phyloP scores from a whole-genome alignment of 2,329 filamentous ascomycete genomes.

The Samsoniella hepiali region DNA sequence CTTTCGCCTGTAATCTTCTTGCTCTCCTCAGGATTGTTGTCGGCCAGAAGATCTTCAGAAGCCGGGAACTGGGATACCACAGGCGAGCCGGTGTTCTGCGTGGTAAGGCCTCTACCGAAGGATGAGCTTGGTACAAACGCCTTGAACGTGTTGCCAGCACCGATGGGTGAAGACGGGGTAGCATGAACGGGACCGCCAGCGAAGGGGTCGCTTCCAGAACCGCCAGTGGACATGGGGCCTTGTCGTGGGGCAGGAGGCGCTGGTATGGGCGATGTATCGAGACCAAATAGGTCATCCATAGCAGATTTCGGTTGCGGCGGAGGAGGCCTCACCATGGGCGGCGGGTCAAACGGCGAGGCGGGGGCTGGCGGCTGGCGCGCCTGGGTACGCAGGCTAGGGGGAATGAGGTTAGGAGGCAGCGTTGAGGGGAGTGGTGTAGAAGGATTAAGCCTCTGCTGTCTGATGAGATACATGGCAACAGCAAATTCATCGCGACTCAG shows the following conservation, averaged over 20 bases:
- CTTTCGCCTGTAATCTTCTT: conserved; percentile 87
- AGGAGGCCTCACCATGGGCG: conserved; percentile 36
- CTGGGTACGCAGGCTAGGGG: conserved; percentile 76
- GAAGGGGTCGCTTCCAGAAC: conserved; percentile 67
- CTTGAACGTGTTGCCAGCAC: conserved; percentile 63
- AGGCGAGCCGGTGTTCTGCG: conserved; percentile 70
- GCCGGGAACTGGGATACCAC: conserved; percentile 44
- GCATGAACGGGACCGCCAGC: conserved; percentile 51
- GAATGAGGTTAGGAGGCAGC: conserved; percentile 78
- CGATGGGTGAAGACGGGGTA: conserved; percentile 49
- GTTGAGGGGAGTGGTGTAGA: conserved; percentile 63
- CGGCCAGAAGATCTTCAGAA: conserved; percentile 84
- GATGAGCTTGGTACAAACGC: conserved; percentile 90
- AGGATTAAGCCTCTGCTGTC: conserved; percentile 76
- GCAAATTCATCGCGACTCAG: conserved; percentile 89
- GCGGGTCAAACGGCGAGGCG: conserved; percentile 50
- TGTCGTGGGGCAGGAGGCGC: conserved; percentile 56
- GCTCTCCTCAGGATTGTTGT: conserved; percentile 82
- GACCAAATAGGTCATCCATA: conserved; percentile 87
- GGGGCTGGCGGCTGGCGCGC: conserved; percentile 38
- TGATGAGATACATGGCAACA: conserved; percentile 94
- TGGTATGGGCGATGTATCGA: conserved; percentile 59
- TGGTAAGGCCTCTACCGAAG: conserved; percentile 79
- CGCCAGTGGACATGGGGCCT: conserved; percentile 66
- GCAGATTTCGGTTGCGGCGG: conserved; percentile 68